Percentiles rank a stretch among this genome's conserved stretches.
phyloP scores from a whole-genome alignment of 2,329 filamentous ascomycete genomes.

The Bipolaris zeicola region DNA sequence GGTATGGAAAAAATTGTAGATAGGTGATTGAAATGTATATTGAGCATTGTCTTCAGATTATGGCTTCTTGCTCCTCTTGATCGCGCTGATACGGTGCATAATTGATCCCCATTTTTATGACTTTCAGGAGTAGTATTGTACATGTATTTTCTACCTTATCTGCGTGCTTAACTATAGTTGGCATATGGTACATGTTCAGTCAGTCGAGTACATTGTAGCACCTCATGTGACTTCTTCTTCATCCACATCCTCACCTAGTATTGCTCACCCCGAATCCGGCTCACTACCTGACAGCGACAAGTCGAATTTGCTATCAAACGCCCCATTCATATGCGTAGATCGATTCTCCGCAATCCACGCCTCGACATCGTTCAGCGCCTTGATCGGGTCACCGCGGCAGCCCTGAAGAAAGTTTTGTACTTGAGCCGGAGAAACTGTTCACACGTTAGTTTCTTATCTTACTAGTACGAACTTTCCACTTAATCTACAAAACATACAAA shows the following conservation, averaged over 20 bases:
- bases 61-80: background rate
- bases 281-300: background rate
- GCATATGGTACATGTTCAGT: background rate
- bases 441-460: too few species aligned
- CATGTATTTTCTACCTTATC: background rate
- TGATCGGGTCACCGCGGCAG: constrained; percentile 34
- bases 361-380: constrained; percentile 26
- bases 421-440: constrained; percentile 35
- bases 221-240: too few species aligned
- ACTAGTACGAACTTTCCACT: background rate
- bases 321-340: background rate
- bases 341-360: constrained; percentile 28
- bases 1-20: background rate
- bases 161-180: background rate
- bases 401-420: constrained; percentile 40
- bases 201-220: background rate
- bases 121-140: too few species aligned
- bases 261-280: background rate
- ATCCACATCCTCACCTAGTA: too few species aligned
- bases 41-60: background rate
- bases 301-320: background rate
- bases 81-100: too few species aligned
- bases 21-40: background rate
- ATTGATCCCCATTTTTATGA: too few species aligned
- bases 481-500: background rate